Conservation (phyloP, 495 filamentous ascomycete species). For the Aspergillus mulundensis region DNA sequence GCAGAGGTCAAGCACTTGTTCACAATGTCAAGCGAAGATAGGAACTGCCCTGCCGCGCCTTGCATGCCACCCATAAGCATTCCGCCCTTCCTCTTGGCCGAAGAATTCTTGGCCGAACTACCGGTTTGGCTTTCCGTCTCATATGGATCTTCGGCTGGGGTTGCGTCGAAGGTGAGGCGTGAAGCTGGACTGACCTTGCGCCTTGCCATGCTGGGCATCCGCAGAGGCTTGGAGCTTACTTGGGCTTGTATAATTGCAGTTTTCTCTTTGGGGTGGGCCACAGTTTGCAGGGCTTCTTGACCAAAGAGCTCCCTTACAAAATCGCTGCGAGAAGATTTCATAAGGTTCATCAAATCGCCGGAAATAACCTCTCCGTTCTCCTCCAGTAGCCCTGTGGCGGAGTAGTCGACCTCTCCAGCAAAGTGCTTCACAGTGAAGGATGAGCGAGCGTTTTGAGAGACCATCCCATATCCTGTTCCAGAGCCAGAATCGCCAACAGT, state of each 20-base stretch:
- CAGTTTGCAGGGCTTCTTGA: slow-evolving; percentile 84
- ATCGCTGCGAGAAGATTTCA: slow-evolving; percentile 78
- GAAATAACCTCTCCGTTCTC: slow-evolving; percentile 96
- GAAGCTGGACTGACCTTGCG: slow-evolving; percentile 55
- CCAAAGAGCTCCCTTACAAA: slow-evolving; percentile 89
- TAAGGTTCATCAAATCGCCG: slow-evolving; percentile 91
- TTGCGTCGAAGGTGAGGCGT: slow-evolving; percentile 29
- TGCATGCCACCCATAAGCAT: slow-evolving; percentile 56
- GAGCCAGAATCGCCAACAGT: slow-evolving; percentile 63
- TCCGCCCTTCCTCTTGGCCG: slow-evolving; percentile 33
- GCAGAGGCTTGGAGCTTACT: slow-evolving; percentile 87
- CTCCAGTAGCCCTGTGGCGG: slow-evolving; percentile 77
- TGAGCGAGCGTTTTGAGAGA: slow-evolving; percentile 69
- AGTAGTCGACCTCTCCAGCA: slow-evolving; percentile 95
- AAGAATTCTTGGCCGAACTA: slow-evolving; percentile 31
- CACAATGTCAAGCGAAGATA: slow-evolving; percentile 84
- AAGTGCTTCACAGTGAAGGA: slow-evolving; percentile 91
- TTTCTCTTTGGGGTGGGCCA: slow-evolving; percentile 86
- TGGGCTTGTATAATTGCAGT: slow-evolving; percentile 92
- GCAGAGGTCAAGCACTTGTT: slow-evolving; percentile 74
- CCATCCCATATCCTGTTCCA: slow-evolving; percentile 74
- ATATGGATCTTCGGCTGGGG: slow-evolving; percentile 47
- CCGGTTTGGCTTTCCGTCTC: slow-evolving; percentile 48
- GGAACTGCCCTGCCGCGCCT: slow-evolving; percentile 88
- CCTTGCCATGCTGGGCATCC: slow-evolving; percentile 88